Evolutionary conservation across 2,329 filamentous ascomycete species (phyloP), one percentile per base, ranked within the genome.

Genomic region (Penicillium sp.): DNA sequence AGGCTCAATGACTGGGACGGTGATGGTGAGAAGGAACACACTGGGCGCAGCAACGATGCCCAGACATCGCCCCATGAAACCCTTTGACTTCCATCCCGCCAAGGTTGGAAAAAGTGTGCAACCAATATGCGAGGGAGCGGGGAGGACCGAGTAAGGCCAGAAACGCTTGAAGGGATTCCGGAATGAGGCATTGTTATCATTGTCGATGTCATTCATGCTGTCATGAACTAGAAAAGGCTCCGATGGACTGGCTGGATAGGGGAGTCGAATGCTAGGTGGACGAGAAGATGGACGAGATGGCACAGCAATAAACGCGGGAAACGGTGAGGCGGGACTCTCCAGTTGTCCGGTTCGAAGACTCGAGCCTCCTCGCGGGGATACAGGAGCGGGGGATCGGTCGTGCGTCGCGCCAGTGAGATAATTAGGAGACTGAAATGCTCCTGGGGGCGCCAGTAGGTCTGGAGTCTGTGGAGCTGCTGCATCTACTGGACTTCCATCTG

Each of bases 11-110:
- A 99, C 92, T 0, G 96, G 95, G 4, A 99, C 75, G 0, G 95
- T 99, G 47, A 95, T 86, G 0, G 93, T 93, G 4, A 99, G 81
- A 2, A 98, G 77, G 60, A 99, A 90, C 37, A 99, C 91, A 65
- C 90, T 96, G 1, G 93, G 90, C n/a, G 91, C 88, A 8, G 93
- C 93, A 37, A 96, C 82, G 11, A 95, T 67, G 43, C 91, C 93
- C 48, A 97, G 78, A 45, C 92, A 77, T 68, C 90, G 92, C 66
- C 93, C 93, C 86, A 88, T 91, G n/a, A 89, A 74, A n/a, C 81
- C 86, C 75, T 97, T 98, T 27, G 89, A 85, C 44, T 76, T 79
- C 91, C 93, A 99, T 26, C 84, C 87, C 62, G 87, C 88, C 29
- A 99, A 76, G 0, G 93, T 97, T 1, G 95, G 95, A 65, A 98